phyloP scores from a whole-genome alignment of 495 filamentous ascomycete genomes.

The Aspergillus sclerotiicarbonarius region DNA sequence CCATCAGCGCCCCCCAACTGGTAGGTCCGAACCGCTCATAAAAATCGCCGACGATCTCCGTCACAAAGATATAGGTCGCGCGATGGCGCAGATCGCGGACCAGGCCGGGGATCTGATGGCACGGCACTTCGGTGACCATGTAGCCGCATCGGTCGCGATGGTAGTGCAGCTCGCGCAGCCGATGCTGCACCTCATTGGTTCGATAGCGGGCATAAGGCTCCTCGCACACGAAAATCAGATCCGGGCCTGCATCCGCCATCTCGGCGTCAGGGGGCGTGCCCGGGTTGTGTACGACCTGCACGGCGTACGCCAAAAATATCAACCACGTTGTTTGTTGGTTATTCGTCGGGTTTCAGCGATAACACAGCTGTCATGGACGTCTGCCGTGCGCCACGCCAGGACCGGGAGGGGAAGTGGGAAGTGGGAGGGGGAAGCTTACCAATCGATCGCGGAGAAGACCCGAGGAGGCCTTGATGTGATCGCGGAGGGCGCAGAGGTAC shows the following conservation, averaged over 20 bases:
- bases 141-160: conserved; percentile 11
- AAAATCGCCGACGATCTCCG: conserved; percentile 16
- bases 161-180: conserved; percentile 5
- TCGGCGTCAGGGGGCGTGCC: conserved; percentile 15
- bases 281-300: conserved; percentile 19
- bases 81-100: conserved; percentile 17
- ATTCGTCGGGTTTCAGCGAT: conserved; percentile 3
- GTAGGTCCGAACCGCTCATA: conserved; percentile 18
- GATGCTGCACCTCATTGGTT: conserved; percentile 16
- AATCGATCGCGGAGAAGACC: conserved; percentile 10
- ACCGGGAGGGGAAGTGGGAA: neutral
- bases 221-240: conserved; percentile 18
- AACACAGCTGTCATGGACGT: neutral
- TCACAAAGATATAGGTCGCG: conserved; percentile 16
- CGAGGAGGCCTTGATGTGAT: conserved; percentile 2
- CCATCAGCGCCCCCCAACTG: conserved; percentile 15
- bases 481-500: conserved; percentile 6
- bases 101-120: neutral
- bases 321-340: neutral
- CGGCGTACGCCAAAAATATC: neutral
- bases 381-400: neutral
- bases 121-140: conserved; percentile 14
- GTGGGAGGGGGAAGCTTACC: conserved; percentile 1
- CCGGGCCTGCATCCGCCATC: conserved; percentile 4
- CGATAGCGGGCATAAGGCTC: conserved; percentile 16